A percentile compares a stretch with the other conserved stretches of the same genome.
These are phyloP conservation scores for Suillus tomentosus DNA, from an alignment of 768 basidiomycete species.

Conservation along the genomic window DNA sequence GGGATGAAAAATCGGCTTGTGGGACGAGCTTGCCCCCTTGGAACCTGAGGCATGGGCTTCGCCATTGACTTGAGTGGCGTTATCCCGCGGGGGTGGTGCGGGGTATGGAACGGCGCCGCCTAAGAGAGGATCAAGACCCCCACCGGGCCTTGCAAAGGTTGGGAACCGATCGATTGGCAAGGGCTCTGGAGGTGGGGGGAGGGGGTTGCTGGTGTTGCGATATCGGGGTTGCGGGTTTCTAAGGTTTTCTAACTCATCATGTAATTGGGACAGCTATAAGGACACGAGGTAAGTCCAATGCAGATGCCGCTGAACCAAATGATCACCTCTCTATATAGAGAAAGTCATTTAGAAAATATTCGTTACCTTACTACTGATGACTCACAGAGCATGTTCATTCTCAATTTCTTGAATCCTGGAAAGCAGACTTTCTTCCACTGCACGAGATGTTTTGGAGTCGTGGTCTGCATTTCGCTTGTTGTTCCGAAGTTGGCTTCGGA, in stretches of 20 bases:
- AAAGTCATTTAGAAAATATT: conserved; percentile 6
- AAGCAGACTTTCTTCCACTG: conserved; percentile 39
- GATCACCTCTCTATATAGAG: conserved; percentile 11
- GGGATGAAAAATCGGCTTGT: conserved; percentile 18
- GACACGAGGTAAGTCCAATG: conserved; percentile 20
- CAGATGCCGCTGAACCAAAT: background rate
- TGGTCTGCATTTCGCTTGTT: conserved; percentile 30
- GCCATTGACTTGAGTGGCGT: conserved; percentile 16
- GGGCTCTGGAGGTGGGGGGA: conserved; percentile 59
- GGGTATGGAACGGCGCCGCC: conserved; percentile 28
- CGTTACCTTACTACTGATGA: background rate
- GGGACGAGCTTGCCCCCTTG: conserved; percentile 16
- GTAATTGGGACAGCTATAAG: conserved; percentile 35
- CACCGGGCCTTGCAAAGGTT: conserved; percentile 39
- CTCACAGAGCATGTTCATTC: conserved; percentile 30
- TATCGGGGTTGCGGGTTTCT: conserved; percentile 32
- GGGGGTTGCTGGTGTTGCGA: conserved; percentile 46
- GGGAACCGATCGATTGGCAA: conserved; percentile 48
- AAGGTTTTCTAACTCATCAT: conserved; percentile 40
- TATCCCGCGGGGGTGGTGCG: conserved; percentile 27
- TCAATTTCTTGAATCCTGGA: conserved; percentile 36
- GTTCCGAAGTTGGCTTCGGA: conserved; percentile 33
- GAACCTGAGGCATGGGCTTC: conserved; percentile 13
- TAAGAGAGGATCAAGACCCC: conserved; percentile 23
- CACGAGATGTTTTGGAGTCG: conserved; percentile 38